A percentile compares a stretch with the other conserved stretches of the same genome.
These are phyloP conservation scores for Claviceps cyperi DNA, from an alignment of 2,329 filamentous ascomycete genomes.

Conservation along the genomic window DNA sequence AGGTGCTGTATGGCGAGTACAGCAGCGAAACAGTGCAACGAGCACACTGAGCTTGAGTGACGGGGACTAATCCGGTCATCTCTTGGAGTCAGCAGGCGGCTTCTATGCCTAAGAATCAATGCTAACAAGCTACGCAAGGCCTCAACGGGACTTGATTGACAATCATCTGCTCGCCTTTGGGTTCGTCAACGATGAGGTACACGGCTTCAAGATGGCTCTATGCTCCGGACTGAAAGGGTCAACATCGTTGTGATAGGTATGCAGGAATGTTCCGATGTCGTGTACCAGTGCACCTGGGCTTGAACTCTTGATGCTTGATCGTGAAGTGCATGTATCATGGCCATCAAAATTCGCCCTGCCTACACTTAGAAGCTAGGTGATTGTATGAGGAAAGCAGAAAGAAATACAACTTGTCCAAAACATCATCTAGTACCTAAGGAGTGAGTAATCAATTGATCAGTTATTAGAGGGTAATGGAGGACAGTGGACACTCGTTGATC, in stretches of 20 bases:
- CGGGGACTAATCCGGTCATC: not conserved
- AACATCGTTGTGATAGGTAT: not conserved
- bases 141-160: not conserved
- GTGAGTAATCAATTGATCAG: not conserved
- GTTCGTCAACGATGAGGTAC: not conserved
- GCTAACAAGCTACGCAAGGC: not conserved
- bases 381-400: not conserved
- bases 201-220: not conserved
- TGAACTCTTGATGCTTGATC: not conserved
- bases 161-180: not conserved
- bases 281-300: not conserved
- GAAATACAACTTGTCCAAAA: not conserved
- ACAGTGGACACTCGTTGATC: too few relatives aligned
- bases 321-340: not conserved
- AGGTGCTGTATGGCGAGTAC: not conserved
- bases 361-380: not conserved
- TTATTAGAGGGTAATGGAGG: not conserved
- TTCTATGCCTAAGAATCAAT: not conserved
- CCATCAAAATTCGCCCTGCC: not conserved
- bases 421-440: not conserved
- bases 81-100: not conserved
- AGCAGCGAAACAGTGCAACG: not conserved
- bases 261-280: conserved; percentile 2
- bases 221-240: not conserved
- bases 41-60: not conserved